These are phyloP conservation scores for Lodderomyces oxycetoniae DNA, from an alignment of 1,139 yeast genomes.

Conservation along the genomic window DNA sequence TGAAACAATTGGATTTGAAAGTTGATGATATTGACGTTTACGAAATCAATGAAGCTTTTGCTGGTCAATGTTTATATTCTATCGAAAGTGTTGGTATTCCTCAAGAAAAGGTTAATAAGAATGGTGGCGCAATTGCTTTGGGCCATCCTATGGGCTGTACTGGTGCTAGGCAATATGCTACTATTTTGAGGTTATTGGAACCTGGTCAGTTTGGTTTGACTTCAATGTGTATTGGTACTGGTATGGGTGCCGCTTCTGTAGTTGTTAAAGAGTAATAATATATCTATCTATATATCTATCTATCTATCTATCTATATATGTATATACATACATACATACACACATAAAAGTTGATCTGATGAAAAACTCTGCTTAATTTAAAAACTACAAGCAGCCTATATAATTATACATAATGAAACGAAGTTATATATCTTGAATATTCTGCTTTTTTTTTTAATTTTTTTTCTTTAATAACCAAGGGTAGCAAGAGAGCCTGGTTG, in stretches of 20 bases:
- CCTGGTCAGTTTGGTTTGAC: constrained; percentile 83
- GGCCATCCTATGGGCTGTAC: constrained; percentile 97
- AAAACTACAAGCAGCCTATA: no score
- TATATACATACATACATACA: no score
- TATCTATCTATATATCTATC: neutral
- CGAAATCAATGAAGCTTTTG: constrained; percentile 95
- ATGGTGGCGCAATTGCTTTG: constrained; percentile 94
- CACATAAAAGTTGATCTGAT: no score
- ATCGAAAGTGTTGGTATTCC: constrained; percentile 65
- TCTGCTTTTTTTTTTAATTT: neutral
- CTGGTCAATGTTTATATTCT: constrained; percentile 85
- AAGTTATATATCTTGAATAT: neutral
- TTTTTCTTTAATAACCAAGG: constrained; percentile 16
- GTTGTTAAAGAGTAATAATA: constrained; percentile 60
- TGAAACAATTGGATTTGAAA: constrained; percentile 59
- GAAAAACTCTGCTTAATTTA: no score
- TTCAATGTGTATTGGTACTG: constrained; percentile 96
- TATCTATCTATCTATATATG: neutral
- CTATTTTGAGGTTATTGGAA: constrained; percentile 74
- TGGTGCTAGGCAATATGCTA: constrained; percentile 92
- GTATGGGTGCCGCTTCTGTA: constrained; percentile 96
- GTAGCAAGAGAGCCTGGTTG: constrained; percentile 41
- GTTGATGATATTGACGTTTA: constrained; percentile 65
- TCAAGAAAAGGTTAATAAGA: constrained; percentile 69
- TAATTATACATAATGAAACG: no score